Evolutionary conservation across 2,329 filamentous ascomycete genomes (phyloP), one percentile per base, ranked within the genome.

Genomic region (Tolypocladium tundrense): DNA sequence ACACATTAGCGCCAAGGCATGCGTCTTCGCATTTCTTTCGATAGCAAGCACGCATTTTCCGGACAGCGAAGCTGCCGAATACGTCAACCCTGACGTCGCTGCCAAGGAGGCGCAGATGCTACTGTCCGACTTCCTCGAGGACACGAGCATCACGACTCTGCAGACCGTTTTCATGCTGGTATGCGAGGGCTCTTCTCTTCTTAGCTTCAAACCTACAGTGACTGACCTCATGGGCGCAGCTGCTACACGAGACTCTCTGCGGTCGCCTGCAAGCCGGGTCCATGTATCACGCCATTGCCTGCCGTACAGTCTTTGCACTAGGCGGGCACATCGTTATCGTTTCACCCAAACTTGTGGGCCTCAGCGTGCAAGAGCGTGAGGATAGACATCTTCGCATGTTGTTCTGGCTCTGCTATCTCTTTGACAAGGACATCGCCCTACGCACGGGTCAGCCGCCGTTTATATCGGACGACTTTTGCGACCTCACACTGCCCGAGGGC

Each of bases 381-480:
- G 63, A 66, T 43, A 65, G 67, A 10, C 70, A 76, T 37, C 60
- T 75, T 0, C 70, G 76, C 3, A 64, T 69, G 37, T 57, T 83
- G 0, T 84, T 84, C 62, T 84, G 82, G 80, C 62, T 83, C 7
- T 77, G 76, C 60, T 84, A 82, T 58, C 72, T 71, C 2, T 67
- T 81, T 11, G 81, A 85, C 61, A 84, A 82, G 59, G 81, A 84
- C n/a, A 71, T 83, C 14, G 70, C 78, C 0, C 69, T 84, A 0
- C 75, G 81, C 4, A 79, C 76, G 0, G 79, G 80, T 0, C 79
- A 81, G 53, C 80, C 80, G 0, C 80, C 80, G 1, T 67, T 72
- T 1, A 76, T 83, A 24, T 66, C 69, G 4, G 79, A 82, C 55
- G 75, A 79, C 19, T 76, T 80, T 57, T 83, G 80, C 60, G 79